phyloP scores from a whole-genome alignment of 495 filamentous ascomycete genomes.

The Penicillium dipodomyicola region DNA sequence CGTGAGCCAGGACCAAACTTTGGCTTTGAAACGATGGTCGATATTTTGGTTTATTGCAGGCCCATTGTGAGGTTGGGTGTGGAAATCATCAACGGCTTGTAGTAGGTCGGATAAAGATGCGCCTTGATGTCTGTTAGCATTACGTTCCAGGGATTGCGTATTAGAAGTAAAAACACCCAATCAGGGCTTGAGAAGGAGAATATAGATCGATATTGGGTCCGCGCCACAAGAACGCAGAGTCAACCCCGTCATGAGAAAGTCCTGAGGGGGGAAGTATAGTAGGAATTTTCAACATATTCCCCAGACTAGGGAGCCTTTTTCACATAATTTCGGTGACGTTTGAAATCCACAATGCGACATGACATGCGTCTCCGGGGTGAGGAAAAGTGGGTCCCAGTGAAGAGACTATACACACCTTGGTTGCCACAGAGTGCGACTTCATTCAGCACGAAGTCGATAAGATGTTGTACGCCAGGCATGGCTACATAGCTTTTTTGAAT shows the following conservation, averaged over 20 bases:
- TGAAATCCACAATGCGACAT: constrained; percentile 4
- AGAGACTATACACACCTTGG: constrained; percentile 57
- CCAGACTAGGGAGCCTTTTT: not conserved
- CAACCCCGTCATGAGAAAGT: not conserved
- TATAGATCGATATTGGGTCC: not conserved
- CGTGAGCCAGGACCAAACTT: constrained; percentile 57
- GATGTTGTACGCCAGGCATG: constrained; percentile 67
- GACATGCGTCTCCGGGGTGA: constrained; percentile 15
- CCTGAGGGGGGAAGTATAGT: not conserved
- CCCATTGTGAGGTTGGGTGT: constrained; percentile 28
- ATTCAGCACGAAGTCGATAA: constrained; percentile 67
- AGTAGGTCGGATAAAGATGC: constrained; percentile 43
- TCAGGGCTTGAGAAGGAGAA: not conserved
- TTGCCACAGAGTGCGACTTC: constrained; percentile 70
- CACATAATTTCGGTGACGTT: not conserved
- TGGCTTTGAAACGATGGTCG: constrained; percentile 50
- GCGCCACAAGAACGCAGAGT: not conserved
- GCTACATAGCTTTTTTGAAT: constrained; percentile 20
- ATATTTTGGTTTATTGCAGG: constrained; percentile 30
- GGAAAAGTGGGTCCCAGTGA: constrained; percentile 25
- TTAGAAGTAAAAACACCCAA: not conserved
- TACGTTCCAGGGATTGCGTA: not conserved
- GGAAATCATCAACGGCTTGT: constrained; percentile 39
- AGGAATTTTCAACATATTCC: not conserved
- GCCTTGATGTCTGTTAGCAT: constrained; percentile 33